Evolutionary conservation across 768 basidiomycete genomes (phyloP).

Genomic region (Lactifluus pinguis): DNA sequence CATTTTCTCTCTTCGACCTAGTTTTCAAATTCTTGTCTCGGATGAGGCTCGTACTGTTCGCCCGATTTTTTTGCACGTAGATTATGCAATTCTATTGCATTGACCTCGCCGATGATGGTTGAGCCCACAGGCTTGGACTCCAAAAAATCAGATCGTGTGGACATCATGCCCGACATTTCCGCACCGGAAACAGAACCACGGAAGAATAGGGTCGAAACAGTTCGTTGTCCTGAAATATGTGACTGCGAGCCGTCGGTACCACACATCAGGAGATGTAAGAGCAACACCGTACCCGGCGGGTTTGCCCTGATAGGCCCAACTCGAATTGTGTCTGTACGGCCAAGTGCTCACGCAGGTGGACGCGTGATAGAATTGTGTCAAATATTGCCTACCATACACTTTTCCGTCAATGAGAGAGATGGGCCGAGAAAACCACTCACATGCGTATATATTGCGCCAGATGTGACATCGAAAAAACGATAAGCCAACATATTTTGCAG

Average conservation of each 20-base stretch:
- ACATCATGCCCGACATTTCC: neutral
- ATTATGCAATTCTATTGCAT: neutral
- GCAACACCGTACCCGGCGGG: neutral
- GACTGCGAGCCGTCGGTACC: neutral
- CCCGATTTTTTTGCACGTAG: neutral
- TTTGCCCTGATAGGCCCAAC: neutral
- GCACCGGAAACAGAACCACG: neutral
- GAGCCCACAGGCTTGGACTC: neutral
- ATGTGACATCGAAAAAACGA: neutral
- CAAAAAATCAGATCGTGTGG: neutral
- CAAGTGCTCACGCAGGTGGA: neutral
- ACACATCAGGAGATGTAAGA: neutral
- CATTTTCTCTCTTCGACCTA: neutral
- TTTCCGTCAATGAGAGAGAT: neutral
- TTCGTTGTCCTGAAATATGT: neutral
- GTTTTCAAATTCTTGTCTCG: neutral
- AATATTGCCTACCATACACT: neutral
- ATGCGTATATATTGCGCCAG: neutral
- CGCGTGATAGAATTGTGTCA: neutral
- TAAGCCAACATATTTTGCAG: neutral
- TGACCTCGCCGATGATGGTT: neutral
- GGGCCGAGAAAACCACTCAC: neutral
- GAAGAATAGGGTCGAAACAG: too few species aligned
- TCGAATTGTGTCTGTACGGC: neutral
- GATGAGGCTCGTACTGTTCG: neutral